These are phyloP conservation scores for Epichloe gansuensis DNA, from an alignment of 2,329 filamentous ascomycete genomes.

Conservation along the genomic window DNA sequence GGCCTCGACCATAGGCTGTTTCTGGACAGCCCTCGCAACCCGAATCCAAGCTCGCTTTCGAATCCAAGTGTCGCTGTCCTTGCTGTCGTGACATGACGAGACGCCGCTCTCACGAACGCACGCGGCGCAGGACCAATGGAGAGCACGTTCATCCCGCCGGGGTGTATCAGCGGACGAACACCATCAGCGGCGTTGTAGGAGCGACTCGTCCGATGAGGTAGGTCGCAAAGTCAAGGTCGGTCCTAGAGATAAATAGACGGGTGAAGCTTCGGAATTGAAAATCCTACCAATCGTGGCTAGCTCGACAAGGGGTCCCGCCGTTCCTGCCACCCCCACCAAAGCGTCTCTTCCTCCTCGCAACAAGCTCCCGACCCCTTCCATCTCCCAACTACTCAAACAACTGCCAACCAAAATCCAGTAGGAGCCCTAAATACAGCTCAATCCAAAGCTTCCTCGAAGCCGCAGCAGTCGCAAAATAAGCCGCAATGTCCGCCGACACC, in stretches of 20 bases:
- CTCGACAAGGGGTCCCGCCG: not conserved
- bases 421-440: too few relatives aligned
- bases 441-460: too few relatives aligned
- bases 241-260: not conserved
- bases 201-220: not conserved
- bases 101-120: conserved; percentile 17
- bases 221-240: not conserved
- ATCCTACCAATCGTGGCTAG: not conserved
- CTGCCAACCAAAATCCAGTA: too few relatives aligned
- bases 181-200: not conserved
- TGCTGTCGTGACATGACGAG: conserved; percentile 10
- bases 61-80: not conserved
- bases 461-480: too few relatives aligned
- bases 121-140: conserved; percentile 14
- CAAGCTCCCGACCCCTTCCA: too few relatives aligned
- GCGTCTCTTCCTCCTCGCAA: too few relatives aligned
- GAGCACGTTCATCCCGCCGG: conserved; percentile 10
- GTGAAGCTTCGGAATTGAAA: not conserved
- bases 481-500: conserved; percentile 47
- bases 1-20: not conserved
- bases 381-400: not conserved
- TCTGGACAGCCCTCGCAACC: conserved; percentile 8
- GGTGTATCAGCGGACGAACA: not conserved
- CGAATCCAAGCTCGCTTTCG: not conserved
- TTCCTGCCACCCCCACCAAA: too few relatives aligned